Conservation (phyloP, 306 rosid species). For the Vicia villosa region DNA sequence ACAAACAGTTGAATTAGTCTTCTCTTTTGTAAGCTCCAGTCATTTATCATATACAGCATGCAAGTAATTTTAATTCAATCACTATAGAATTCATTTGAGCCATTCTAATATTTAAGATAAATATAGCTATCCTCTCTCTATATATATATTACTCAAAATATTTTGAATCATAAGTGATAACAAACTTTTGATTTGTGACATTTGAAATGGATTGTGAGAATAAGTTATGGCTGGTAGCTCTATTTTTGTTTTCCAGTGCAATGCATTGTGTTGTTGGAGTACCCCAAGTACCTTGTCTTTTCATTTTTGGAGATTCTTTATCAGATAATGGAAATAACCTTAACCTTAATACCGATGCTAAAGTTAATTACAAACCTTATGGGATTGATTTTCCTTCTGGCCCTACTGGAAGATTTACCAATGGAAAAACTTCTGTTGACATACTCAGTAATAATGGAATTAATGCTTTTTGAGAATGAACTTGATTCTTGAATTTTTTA, state of each 20-base stretch:
- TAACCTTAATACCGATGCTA: slow-evolving; percentile 27
- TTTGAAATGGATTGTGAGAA: slow-evolving; percentile 21
- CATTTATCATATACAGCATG: background rate
- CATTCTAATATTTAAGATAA: background rate
- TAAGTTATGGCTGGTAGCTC: slow-evolving; percentile 18
- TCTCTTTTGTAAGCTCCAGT: background rate
- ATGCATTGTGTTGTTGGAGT: slow-evolving; percentile 20
- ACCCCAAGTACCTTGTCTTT: slow-evolving; percentile 56
- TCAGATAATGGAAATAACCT: slow-evolving; percentile 69
- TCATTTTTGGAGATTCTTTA: slow-evolving; percentile 73
- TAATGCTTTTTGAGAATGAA: too few relatives aligned
- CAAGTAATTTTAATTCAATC: background rate
- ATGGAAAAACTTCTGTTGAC: slow-evolving; percentile 50
- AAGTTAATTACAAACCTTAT: slow-evolving; percentile 53
- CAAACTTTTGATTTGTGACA: background rate
- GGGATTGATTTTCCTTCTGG: slow-evolving; percentile 54
- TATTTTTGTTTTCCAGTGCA: slow-evolving; percentile 24
- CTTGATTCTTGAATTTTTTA: background rate
- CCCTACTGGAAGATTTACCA: slow-evolving; percentile 69
- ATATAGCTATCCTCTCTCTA: background rate
- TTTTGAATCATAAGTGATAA: background rate
- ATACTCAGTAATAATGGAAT: slow-evolving; percentile 29
- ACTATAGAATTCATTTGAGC: too few relatives aligned
- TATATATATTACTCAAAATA: slow-evolving; percentile 1
- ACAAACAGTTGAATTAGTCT: background rate